Conservation (phyloP, 1,284 basidiomycete species). For the Microstroma glucosiphilum region DNA sequence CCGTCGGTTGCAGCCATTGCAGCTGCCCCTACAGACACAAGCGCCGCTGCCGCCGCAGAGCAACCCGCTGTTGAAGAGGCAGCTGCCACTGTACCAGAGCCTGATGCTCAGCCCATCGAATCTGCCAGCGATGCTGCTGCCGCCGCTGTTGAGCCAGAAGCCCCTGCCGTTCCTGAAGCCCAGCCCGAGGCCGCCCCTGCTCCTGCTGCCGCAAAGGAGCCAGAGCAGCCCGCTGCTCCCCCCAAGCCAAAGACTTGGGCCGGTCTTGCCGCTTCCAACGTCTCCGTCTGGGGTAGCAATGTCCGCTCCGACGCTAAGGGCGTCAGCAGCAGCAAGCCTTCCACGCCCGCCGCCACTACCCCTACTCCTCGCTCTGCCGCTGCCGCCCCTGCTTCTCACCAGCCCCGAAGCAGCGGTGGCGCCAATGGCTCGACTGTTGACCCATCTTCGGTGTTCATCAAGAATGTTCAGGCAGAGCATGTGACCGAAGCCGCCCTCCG, state of each 20-base stretch:
- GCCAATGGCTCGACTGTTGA: not conserved
- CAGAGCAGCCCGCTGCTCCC: constrained; percentile 23
- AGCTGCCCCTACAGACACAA: constrained; percentile 17
- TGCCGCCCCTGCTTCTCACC: not conserved
- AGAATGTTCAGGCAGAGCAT: constrained; percentile 55
- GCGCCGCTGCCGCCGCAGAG: constrained; percentile 14
- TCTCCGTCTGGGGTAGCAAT: constrained; percentile 41
- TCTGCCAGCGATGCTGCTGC: constrained; percentile 52
- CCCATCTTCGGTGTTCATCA: constrained; percentile 38
- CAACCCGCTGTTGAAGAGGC: constrained; percentile 31
- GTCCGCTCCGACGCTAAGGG: constrained; percentile 36
- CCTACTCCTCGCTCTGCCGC: not conserved
- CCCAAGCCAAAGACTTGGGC: constrained; percentile 50
- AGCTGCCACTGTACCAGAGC: constrained; percentile 23
- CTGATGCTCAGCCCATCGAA: constrained; percentile 38
- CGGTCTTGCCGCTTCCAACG: constrained; percentile 44
- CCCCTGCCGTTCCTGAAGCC: not conserved
- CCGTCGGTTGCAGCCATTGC: constrained; percentile 16
- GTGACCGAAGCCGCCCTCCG: constrained; percentile 63
- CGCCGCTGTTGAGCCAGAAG: constrained; percentile 20
- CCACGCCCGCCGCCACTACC: constrained; percentile 42
- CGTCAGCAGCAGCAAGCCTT: constrained; percentile 21
- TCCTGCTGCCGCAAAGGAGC: constrained; percentile 42
- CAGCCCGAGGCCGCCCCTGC: constrained; percentile 13
- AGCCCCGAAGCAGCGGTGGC: not conserved